Evolutionary conservation across 2,329 filamentous ascomycete species (phyloP), one percentile per base, ranked within the genome.

Genomic region (Colletotrichum sidae): DNA sequence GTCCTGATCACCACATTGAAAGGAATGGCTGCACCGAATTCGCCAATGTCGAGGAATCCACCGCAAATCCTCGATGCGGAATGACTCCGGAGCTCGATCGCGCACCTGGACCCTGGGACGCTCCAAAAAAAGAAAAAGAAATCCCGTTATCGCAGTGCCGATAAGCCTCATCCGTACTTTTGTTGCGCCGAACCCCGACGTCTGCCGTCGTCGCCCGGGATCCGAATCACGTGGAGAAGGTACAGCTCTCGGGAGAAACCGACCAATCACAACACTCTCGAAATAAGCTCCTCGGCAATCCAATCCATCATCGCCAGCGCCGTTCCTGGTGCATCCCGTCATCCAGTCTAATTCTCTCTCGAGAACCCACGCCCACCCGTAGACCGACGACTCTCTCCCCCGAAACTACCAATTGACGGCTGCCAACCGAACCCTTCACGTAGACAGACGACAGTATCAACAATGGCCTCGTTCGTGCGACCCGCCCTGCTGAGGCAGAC

Each of bases 381-480:
- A 67, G 57, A 64, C 37, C 52, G 12, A 51, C 51, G 38, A 55
- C 45, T 17, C 6, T 55, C 58, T 41, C 54, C 39, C 17, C 53
- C 50, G 55, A 59, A 58, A 67, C 10, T 46, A 44, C 42, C 55
- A 63, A 65, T 61, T 65, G 55, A 69, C 62, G 53, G 25, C 44
- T 50, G 52, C 46, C 45, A 39, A 41, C 39, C 33, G 35, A 56
- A 45, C 15, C 39, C 51, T n/a, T 25, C 42, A 13, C 56, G 38
- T 35, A 52, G 52, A 70, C 42, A 33, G 7, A 41, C 15, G 25
- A 25, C 25, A 25, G 33, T 13, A 41, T 42, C 38, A 45, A 77
- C 69, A 60, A 89, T 89, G 86, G 85, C 85, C 70, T 88, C 86
- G 62, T 77, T 87, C 72, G 77, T 83, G 73, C 85, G 86, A 74